These are phyloP conservation scores for Melocanna baccifera DNA, from an alignment of 176 grass and related monocot species.

Conservation along the genomic window DNA sequence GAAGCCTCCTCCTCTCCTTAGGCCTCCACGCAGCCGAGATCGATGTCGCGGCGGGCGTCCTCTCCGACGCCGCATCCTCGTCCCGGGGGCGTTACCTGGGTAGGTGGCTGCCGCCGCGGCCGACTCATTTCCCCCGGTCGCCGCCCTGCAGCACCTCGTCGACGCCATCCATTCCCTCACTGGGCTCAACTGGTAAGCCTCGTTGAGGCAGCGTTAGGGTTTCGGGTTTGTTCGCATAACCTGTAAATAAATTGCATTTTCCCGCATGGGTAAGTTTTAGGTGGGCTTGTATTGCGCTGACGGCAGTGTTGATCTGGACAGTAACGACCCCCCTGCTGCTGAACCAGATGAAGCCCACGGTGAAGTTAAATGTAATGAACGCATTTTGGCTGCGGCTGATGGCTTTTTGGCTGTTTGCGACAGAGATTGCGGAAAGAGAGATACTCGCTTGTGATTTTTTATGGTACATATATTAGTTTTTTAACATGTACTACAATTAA, in stretches of 20 bases:
- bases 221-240: not conserved
- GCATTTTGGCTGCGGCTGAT: too few relatives aligned
- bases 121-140: slow-evolving; percentile 55
- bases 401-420: too few relatives aligned
- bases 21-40: slow-evolving; percentile 14
- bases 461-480: too few relatives aligned
- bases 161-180: slow-evolving; percentile 59
- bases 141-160: slow-evolving; percentile 65
- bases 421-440: too few relatives aligned
- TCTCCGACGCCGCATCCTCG: slow-evolving; percentile 37
- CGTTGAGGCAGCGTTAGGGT: not conserved
- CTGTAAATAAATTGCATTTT: not conserved
- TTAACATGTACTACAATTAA: too few relatives aligned
- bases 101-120: slow-evolving; percentile 78
- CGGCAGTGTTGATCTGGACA: slow-evolving; percentile 55
- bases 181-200: slow-evolving; percentile 68
- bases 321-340: slow-evolving; percentile 49
- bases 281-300: slow-evolving; percentile 78
- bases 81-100: slow-evolving; percentile 49
- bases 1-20: slow-evolving; percentile 29
- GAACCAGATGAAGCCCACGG: slow-evolving; percentile 63
- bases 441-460: too few relatives aligned
- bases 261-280: slow-evolving; percentile 28
- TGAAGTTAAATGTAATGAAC: slow-evolving; percentile 66
- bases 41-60: slow-evolving; percentile 27